phyloP scores from a whole-genome alignment of 176 grass and related monocot species.

The Tillandsia fasciculata region DNA sequence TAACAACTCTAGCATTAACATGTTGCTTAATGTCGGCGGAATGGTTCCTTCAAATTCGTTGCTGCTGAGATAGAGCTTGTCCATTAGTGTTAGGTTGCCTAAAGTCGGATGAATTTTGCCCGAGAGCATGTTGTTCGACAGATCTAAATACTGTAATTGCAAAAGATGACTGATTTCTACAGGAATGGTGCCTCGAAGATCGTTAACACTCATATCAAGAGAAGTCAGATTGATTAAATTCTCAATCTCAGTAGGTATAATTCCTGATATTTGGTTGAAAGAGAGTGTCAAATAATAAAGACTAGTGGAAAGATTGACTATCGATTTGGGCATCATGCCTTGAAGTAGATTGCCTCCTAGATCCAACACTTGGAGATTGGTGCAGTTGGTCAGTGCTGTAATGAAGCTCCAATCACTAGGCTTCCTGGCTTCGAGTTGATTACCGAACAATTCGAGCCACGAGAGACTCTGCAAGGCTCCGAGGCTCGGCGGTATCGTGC shows the following conservation, averaged over 20 bases:
- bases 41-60: slow-evolving; percentile 30
- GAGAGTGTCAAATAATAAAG: background rate
- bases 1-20: too few species aligned
- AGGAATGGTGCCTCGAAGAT: slow-evolving; percentile 17
- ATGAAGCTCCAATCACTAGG: slow-evolving; percentile 30
- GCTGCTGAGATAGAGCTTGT: slow-evolving; percentile 5
- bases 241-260: slow-evolving; percentile 18
- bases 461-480: slow-evolving; percentile 20
- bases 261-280: slow-evolving; percentile 13
- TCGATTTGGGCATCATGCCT: slow-evolving; percentile 20
- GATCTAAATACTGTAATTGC: slow-evolving; percentile 13
- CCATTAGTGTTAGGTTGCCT: slow-evolving; percentile 28
- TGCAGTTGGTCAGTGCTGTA: slow-evolving; percentile 23
- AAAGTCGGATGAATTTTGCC: slow-evolving; percentile 29
- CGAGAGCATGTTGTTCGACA: slow-evolving; percentile 7
- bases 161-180: slow-evolving; percentile 11
- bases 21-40: too few species aligned
- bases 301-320: slow-evolving; percentile 29
- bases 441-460: background rate
- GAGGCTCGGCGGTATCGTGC: slow-evolving; percentile 19
- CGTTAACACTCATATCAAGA: slow-evolving; percentile 1
- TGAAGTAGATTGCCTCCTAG: slow-evolving; percentile 15
- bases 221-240: slow-evolving; percentile 24
- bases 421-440: slow-evolving; percentile 11
- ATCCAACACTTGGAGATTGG: background rate